These are phyloP conservation scores for Solanum hybrid DNA, from an alignment of 305 asterid genomes.

Conservation along the genomic window DNA sequence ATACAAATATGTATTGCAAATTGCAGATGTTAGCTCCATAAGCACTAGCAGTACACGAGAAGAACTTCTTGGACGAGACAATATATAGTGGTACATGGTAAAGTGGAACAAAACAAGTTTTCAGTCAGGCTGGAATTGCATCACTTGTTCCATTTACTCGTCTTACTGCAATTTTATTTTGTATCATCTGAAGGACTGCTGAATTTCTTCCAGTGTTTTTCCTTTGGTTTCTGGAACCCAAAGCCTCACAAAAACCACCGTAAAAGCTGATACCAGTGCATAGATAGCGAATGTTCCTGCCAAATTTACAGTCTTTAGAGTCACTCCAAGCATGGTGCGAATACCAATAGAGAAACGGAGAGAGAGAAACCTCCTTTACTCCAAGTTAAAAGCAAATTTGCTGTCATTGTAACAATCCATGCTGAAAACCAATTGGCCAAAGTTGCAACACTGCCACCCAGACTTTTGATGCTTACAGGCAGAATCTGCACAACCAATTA, in stretches of 20 bases:
- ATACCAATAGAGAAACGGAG: neutral
- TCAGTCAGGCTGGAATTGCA: neutral
- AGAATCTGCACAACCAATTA: slow-evolving; percentile 50
- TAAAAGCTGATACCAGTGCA: slow-evolving; percentile 44
- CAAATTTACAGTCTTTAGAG: neutral
- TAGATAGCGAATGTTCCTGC: slow-evolving; percentile 75
- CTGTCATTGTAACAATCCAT: slow-evolving; percentile 63
- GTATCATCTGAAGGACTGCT: slow-evolving; percentile 45
- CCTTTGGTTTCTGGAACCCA: slow-evolving; percentile 95
- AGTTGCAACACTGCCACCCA: slow-evolving; percentile 90
- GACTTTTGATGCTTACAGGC: slow-evolving; percentile 77
- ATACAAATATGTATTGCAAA: neutral
- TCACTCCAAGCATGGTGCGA: neutral
- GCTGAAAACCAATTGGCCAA: slow-evolving; percentile 75
- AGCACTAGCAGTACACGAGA: neutral
- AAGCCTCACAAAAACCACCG: slow-evolving; percentile 41
- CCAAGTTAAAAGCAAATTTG: slow-evolving; percentile 76
- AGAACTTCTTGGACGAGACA: neutral
- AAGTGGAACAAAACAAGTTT: neutral
- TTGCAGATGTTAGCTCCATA: neutral
- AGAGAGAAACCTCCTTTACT: slow-evolving; percentile 71
- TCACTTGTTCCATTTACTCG: neutral
- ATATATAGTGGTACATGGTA: neutral
- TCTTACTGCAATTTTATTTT: neutral
- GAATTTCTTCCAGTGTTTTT: slow-evolving; percentile 77